These are phyloP conservation scores for Gnetum montanum DNA, from an alignment of 75 land plant species.

Conservation along the genomic window DNA sequence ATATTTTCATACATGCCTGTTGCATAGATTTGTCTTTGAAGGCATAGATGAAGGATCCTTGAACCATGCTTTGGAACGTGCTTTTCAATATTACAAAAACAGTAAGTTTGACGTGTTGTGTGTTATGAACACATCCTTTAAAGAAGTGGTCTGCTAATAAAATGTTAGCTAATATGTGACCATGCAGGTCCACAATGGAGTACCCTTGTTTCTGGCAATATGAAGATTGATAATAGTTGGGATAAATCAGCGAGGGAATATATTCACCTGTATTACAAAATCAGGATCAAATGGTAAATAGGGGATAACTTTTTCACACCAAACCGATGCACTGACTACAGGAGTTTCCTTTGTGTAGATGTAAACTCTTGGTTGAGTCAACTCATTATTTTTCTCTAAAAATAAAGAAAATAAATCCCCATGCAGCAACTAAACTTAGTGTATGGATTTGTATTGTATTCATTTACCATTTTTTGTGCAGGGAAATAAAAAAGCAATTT, in stretches of 20 bases:
- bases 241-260: slow-evolving; percentile 58
- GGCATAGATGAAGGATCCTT: slow-evolving; percentile 63
- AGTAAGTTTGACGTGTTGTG: slow-evolving; percentile 24
- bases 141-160: not conserved
- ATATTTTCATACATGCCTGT: no score
- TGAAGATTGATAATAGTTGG: slow-evolving; percentile 60
- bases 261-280: slow-evolving; percentile 34
- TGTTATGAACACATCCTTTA: not conserved
- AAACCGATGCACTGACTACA: no score
- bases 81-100: slow-evolving; percentile 30
- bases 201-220: slow-evolving; percentile 24
- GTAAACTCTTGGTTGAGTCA: not conserved
- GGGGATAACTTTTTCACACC: no score
- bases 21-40: slow-evolving; percentile 73
- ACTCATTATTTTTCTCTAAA: not conserved
- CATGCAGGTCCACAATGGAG: slow-evolving; percentile 44
- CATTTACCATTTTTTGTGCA: not conserved
- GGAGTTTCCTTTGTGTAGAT: no score
- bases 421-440: no score
- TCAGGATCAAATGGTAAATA: slow-evolving; percentile 22
- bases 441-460: not conserved
- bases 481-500: no score
- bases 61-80: slow-evolving; percentile 42
- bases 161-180: not conserved
- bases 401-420: not conserved